Evolutionary conservation across 805 yeast genomes (phyloP), one percentile per base, ranked within the genome.

Genomic region (Torulaspora indica): DNA sequence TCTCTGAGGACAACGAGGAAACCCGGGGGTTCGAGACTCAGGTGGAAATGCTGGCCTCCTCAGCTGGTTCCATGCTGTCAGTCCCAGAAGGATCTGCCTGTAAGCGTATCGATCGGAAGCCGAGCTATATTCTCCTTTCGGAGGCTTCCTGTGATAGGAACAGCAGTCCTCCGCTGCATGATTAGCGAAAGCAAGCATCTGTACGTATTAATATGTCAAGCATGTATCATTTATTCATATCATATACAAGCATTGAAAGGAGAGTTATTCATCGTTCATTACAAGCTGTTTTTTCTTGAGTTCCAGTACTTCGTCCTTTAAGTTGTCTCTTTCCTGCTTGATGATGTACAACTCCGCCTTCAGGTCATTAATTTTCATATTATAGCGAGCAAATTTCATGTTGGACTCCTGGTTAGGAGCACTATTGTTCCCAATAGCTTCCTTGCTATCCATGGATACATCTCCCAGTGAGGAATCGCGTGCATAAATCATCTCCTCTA

Each of bases 311-410:
- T 74, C 80, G 17, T 79, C 83, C 57, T 79, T 82, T 61, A 85
- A 69, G 54, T 81, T 84, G 58, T 88, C 93, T 52, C 95, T 75
- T 65, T 88, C 96, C 65, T 87, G 91, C 56, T 80, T 81, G 52
- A 83, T 75, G 44, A 88, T 84, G 56, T 76, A 83, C 52, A 88
- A 70, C 60, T 87, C 95, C 3, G 95, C 95, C 57, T 86, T 85
- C 54, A 88, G 68, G 55, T 88, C 95, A 55, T 85, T 80, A 35
- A 88, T 75, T 64, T 82, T 85, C 69, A 87, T 73, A 49, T 80
- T 84, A 57, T 76, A 85, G 51, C 83, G 88, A 36, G 85, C 74
- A 43, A 68, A 64, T 29, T 63, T 63, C 41, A 66, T 44, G 23
- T 57, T 64, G 23, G 60, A 49, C 18, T 65, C 52, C 8, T 44